Evolutionary conservation across 1,284 basidiomycete genomes (phyloP), one percentile per base, ranked within the genome.

Genomic region (Marasmius oreades): DNA sequence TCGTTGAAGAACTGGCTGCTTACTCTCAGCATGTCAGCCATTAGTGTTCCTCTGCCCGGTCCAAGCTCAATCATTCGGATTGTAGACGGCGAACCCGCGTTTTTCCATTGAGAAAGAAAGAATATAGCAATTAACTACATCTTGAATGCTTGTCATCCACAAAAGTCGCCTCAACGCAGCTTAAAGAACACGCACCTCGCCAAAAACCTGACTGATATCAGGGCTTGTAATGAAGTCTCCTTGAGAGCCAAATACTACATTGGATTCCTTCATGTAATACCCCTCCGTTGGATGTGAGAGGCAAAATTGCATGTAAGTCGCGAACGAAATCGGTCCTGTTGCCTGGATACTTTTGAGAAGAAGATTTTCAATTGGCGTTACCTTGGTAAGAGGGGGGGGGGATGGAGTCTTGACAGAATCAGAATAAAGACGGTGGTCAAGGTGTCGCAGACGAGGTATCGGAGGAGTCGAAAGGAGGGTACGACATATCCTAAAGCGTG

Each of bases 201-300:
- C 97, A 70, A 99, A 99, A 0, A 94, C 85, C 70, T 98, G 95
- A 63, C 86, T 92, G 55, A 99, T 98, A 69, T 99, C 97, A 1
- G 97, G 97, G 61, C 90, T 94, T 1, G 97, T 99, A 39, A 93
- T 90, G 66, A 99, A 99, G 74, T 99, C 97, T 2, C 97, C 97
- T 34, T 80, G 77, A 0, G 83, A 65, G 10, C 97, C 97, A 65
- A 99, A 92, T 2, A 98, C 88, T 39, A 86, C 79, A 58, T 88
- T 78, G 4, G 71, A 63, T 0, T 83, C 76, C 55, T 88, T 86
- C 78, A 88, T 90, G 74, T 98, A 97, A 72, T 98, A 98, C 0
- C 95, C 95, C 57, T 92, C 77, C 0, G 81, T 87, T 0, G 94
- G 93, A 71, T 97, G 93, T 0, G 87, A 81, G 2, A 97, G 80